Percentiles rank a stretch among this genome's conserved stretches.
These are phyloP conservation scores for Tolypocladium ophioglossoides DNA, from an alignment of 2,329 filamentous ascomycete genomes.

Conservation along the genomic window DNA sequence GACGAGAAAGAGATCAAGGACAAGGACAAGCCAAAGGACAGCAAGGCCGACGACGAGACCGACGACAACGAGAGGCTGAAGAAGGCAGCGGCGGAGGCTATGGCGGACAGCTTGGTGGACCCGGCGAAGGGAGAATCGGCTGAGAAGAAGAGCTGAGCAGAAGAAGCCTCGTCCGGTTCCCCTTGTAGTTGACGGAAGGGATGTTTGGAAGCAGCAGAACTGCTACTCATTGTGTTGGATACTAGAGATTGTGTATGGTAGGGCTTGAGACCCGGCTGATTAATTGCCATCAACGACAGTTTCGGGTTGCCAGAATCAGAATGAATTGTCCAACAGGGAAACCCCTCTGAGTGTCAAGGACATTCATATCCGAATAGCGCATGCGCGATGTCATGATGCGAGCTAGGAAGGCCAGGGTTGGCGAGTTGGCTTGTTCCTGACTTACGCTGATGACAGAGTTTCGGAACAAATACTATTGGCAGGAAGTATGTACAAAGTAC, in stretches of 20 bases:
- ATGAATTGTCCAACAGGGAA: background rate
- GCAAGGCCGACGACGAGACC: constrained; percentile 38
- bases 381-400: background rate
- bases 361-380: background rate
- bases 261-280: background rate
- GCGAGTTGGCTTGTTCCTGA: background rate
- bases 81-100: constrained; percentile 53
- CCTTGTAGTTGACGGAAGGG: background rate
- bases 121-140: constrained; percentile 19
- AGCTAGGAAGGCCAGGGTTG: background rate
- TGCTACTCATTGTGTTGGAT: background rate
- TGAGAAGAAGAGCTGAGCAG: constrained; percentile 22
- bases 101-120: constrained; percentile 44
- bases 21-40: constrained; percentile 41
- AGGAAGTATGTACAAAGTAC: background rate
- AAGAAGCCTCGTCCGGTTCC: too few species aligned
- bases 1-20: constrained; percentile 59
- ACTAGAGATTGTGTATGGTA: background rate
- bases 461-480: too few species aligned
- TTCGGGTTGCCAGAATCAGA: background rate
- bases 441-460: background rate
- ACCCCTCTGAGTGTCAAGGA: too few species aligned
- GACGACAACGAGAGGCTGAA: constrained; percentile 53
- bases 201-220: background rate
- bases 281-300: background rate